Evolutionary conservation across 1,284 basidiomycete genomes (phyloP), one percentile per base, ranked within the genome.

Genomic region (Exobasidium rhododendri): DNA sequence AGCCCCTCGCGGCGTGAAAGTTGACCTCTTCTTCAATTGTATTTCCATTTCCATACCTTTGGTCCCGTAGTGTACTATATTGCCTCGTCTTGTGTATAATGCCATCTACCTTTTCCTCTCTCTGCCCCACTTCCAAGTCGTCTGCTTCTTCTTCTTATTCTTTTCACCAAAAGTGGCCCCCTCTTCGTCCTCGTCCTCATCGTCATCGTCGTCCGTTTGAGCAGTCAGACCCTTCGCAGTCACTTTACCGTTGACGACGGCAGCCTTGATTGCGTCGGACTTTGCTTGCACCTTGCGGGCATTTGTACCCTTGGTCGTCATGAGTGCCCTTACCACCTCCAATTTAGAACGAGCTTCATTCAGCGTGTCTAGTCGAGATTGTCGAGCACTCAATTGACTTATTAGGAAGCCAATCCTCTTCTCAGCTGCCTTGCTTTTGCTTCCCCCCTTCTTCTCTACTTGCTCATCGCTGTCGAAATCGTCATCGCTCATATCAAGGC

Each of bases 361-460:
- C 2, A 78, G 69, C 14, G 70, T 65, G 30, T 71, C 69, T 13
- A 78, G 56, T 0, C 76, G 64, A 13, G 59, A 59, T 43, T 75
- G 75, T 4, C 76, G 60, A 1, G 72, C 66, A 1, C 59, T 56
- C 13, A 78, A 68, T 57, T 73, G 66, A 11, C 67, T 66, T 22
- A 73, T 58, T 30, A 74, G 67, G 56, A 69, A 62, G 11, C 69
- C 65, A 5, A 72, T 61, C 29, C 76, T 71, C 35, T 74, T 73
- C 49, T 66, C 31, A 29, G 24, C 17, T 26, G 47, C 24, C 20
- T 20, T 54, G 22, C 11, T 26, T 13, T 30, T 29, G 14, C n/a
- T 1, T 26, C 22, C 32, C n/a, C n/a, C n/a, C 14, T 32, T 26
- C 17, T 47, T 40, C 11, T 30, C 51, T 28, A 10, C 58, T 20